Percentiles rank a stretch among this genome's conserved stretches.
Evolutionary conservation across 495 filamentous ascomycete species (phyloP).

Genomic region (Penicillium tannophilum): DNA sequence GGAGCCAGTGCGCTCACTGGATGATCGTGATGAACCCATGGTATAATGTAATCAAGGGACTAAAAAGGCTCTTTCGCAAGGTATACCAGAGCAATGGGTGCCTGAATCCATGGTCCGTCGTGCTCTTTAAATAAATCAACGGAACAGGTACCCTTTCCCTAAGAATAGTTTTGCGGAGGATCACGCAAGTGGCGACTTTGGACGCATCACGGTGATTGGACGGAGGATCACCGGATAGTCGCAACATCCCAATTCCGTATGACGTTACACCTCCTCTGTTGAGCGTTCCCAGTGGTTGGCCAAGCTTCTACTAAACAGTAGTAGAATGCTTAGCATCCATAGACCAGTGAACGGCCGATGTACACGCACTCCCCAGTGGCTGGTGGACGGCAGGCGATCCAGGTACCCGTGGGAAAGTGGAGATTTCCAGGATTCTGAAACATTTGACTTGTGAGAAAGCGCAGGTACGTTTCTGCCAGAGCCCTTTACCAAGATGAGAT

Average conservation of each 20-base stretch:
- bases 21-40: slow-evolving; percentile 31
- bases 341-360: slow-evolving; percentile 20
- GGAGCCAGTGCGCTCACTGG: slow-evolving; percentile 34
- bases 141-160: slow-evolving; percentile 1
- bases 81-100: no score
- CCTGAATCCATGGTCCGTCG: not conserved
- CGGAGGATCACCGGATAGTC: slow-evolving; percentile 17
- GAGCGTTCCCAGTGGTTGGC: slow-evolving; percentile 17
- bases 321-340: slow-evolving; percentile 32
- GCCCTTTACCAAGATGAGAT: no score
- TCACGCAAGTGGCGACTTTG: slow-evolving; percentile 32
- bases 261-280: slow-evolving; percentile 19
- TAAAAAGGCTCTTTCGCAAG: no score
- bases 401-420: slow-evolving; percentile 15
- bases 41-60: not conserved
- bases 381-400: slow-evolving; percentile 14
- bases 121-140: not conserved
- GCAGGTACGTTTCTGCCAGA: not conserved
- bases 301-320: slow-evolving; percentile 8
- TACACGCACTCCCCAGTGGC: slow-evolving; percentile 33
- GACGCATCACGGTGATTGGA: slow-evolving; percentile 16
- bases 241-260: slow-evolving; percentile 22
- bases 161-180: slow-evolving; percentile 26
- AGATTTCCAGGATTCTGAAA: slow-evolving; percentile 2
- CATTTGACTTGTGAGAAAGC: not conserved